These are phyloP conservation scores for Sanghuangporus sanghuang DNA, from an alignment of 1,284 basidiomycete species.

Conservation along the genomic window DNA sequence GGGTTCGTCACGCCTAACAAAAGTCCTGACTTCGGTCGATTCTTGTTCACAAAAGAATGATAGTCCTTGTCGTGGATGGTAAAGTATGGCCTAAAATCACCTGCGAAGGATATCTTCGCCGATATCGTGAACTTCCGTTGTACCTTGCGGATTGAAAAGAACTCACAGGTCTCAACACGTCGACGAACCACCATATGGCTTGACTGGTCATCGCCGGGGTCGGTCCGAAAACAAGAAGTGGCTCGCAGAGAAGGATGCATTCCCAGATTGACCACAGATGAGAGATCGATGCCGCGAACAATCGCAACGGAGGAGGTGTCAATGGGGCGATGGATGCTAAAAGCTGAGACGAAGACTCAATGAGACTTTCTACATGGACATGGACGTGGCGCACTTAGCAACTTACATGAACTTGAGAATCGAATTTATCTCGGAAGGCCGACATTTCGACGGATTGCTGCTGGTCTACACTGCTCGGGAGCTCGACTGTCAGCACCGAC, in stretches of 20 bases:
- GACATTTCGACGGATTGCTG: conserved; percentile 63
- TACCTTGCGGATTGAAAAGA: background rate
- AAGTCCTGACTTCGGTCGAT: conserved; percentile 80
- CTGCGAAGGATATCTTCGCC: conserved; percentile 71
- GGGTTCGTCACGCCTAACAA: conserved; percentile 94
- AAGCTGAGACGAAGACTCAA: conserved; percentile 42
- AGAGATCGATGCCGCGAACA: conserved; percentile 72
- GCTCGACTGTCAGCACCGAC: conserved; percentile 62
- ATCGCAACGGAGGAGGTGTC: conserved; percentile 60
- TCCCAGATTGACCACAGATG: conserved; percentile 96
- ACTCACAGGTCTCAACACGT: conserved; percentile 79
- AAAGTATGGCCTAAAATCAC: conserved; percentile 90
- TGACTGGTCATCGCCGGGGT: conserved; percentile 81
- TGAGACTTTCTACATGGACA: conserved; percentile 1
- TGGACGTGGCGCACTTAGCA: background rate
- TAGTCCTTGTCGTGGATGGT: conserved; percentile 94
- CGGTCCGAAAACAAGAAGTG: conserved; percentile 79
- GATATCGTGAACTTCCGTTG: background rate
- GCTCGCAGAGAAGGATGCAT: conserved; percentile 83
- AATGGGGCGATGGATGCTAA: conserved; percentile 74
- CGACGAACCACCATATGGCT: conserved; percentile 87
- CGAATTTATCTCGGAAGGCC: conserved; percentile 41
- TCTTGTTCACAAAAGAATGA: conserved; percentile 68
- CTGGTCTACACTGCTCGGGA: conserved; percentile 66
- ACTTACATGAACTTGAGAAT: conserved; percentile 42